Percentiles rank a stretch among this genome's conserved stretches.
Evolutionary conservation across 805 yeast genomes (phyloP).

Genomic region (Saccharomycopsis fibuligera): DNA sequence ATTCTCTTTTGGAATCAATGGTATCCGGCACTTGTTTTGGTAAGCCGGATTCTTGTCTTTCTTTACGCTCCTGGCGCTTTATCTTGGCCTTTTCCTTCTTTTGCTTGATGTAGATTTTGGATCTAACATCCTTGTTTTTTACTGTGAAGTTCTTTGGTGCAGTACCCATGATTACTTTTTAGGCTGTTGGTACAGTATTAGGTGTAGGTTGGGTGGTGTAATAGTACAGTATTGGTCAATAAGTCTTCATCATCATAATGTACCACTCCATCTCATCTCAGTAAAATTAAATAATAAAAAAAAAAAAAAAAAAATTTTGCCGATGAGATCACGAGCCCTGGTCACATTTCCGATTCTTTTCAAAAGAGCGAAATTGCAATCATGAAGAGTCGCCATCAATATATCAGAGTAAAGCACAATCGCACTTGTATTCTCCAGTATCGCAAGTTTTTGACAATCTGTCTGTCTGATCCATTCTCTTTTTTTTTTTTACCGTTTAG

Average conservation of each 20-base stretch:
- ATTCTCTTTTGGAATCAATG: conserved; percentile 76
- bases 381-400: too few species aligned
- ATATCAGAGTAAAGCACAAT: too few species aligned
- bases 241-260: too few species aligned
- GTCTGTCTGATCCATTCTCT: too few species aligned
- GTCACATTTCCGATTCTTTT: too few species aligned
- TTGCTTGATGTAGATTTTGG: conserved; percentile 12
- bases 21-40: conserved; percentile 75
- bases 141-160: conserved; percentile 17
- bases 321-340: background rate
- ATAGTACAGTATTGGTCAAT: too few species aligned
- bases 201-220: too few species aligned
- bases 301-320: background rate
- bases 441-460: too few species aligned
- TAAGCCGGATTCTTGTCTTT: conserved; percentile 71
- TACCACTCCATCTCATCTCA: background rate
- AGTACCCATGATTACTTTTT: conserved; percentile 11
- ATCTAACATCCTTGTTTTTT: conserved; percentile 18
- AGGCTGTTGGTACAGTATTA: background rate
- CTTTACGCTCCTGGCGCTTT: conserved; percentile 58
- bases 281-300: background rate
- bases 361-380: too few species aligned
- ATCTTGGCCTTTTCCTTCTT: conserved; percentile 19
- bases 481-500: too few species aligned
- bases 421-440: too few species aligned